phyloP scores from a whole-genome alignment of 2,329 filamentous ascomycete species.

The Pseudogymnoascus verrucosus region DNA sequence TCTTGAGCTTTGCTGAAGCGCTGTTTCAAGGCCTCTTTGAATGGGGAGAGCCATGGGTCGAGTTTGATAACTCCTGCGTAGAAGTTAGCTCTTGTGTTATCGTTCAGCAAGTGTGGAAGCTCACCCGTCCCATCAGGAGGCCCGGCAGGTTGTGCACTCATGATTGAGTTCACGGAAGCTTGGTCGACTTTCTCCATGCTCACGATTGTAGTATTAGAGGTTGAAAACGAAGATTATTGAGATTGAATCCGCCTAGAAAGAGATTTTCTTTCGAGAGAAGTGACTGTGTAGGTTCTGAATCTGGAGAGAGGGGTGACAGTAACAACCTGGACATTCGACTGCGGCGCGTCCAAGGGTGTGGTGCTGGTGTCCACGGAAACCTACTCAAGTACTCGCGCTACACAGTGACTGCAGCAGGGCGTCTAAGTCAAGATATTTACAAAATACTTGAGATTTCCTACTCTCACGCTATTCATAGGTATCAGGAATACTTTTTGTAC shows the following conservation, averaged over 20 bases:
- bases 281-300: neutral
- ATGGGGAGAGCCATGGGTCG: conserved; percentile 85
- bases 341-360: conserved; percentile 7
- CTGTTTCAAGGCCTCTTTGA: conserved; percentile 65
- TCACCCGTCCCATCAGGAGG: conserved; percentile 66
- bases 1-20: conserved; percentile 72
- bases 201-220: neutral
- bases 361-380: conserved; percentile 4
- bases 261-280: neutral
- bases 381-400: conserved; percentile 4
- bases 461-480: neutral
- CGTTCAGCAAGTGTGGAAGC: conserved; percentile 19
- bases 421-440: conserved; percentile 5
- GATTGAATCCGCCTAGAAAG: neutral
- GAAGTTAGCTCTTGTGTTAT: conserved; percentile 14
- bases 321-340: conserved; percentile 13
- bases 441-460: neutral
- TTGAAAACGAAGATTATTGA: neutral
- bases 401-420: neutral
- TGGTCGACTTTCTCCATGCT: conserved; percentile 25
- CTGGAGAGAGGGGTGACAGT: conserved; percentile 15
- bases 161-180: conserved; percentile 23
- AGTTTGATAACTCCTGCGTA: conserved; percentile 69
- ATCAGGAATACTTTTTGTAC: neutral
- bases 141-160: conserved; percentile 36